Percentiles rank a stretch among this genome's conserved stretches.
These are phyloP conservation scores for Podospora fimiseda DNA, from an alignment of 495 filamentous ascomycete genomes.

Conservation along the genomic window DNA sequence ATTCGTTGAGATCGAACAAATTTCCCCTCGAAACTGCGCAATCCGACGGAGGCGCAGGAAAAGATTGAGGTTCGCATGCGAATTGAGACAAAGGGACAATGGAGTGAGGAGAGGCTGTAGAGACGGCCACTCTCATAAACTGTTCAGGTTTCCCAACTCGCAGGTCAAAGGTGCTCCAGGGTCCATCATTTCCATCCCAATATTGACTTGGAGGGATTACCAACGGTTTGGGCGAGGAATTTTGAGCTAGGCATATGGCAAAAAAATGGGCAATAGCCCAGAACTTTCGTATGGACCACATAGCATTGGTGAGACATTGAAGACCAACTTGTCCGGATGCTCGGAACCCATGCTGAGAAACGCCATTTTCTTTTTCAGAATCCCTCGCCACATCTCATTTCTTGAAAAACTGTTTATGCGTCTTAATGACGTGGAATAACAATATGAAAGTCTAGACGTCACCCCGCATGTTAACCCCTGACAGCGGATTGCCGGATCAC, in stretches of 20 bases:
- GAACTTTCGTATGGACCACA: too few relatives aligned
- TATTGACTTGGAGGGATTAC: constrained; percentile 27
- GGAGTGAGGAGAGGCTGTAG: constrained; percentile 39
- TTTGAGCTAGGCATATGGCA: neutral
- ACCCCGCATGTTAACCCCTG: neutral
- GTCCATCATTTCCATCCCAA: constrained; percentile 47
- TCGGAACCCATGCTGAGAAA: too few relatives aligned
- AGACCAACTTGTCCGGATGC: too few relatives aligned
- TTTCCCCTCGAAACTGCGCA: constrained; percentile 43
- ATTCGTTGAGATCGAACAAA: constrained; percentile 42
- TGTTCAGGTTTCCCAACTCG: constrained; percentile 46
- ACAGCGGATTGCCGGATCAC: neutral
- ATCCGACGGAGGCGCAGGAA: constrained; percentile 26
- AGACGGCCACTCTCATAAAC: constrained; percentile 38
- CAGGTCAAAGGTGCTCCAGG: constrained; percentile 48
- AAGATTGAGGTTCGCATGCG: constrained; percentile 27
- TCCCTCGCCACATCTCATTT: neutral
- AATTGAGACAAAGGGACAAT: constrained; percentile 31
- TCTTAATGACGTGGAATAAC: neutral
- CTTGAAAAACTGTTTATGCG: too few relatives aligned
- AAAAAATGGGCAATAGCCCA: neutral
- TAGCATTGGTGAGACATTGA: too few relatives aligned
- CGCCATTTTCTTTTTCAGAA: too few relatives aligned
- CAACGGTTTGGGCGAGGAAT: constrained; percentile 21
- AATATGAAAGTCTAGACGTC: neutral